These are phyloP conservation scores for Phialophora verrucosa DNA, from an alignment of 2,329 filamentous ascomycete genomes.

Conservation along the genomic window DNA sequence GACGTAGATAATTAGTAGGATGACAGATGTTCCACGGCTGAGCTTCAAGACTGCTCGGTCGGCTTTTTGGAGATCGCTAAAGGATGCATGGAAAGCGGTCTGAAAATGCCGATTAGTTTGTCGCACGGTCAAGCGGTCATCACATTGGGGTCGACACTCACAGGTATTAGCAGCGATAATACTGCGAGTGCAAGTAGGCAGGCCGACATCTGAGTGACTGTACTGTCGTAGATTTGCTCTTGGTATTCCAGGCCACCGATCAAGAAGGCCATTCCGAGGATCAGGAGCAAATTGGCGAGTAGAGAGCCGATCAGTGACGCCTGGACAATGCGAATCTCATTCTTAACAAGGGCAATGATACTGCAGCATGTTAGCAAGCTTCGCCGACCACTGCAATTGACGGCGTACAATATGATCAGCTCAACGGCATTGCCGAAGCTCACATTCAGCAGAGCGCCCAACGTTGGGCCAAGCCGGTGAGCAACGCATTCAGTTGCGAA, in stretches of 20 bases:
- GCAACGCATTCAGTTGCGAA: conserved; percentile 91
- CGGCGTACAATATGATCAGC: conserved; percentile 63
- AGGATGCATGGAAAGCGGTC: conserved; percentile 75
- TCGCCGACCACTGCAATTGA: background rate
- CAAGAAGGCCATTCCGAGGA: conserved; percentile 92
- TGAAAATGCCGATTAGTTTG: conserved; percentile 8
- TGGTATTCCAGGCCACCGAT: conserved; percentile 76
- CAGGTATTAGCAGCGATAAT: conserved; percentile 80
- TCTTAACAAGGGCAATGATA: conserved; percentile 73
- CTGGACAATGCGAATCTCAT: conserved; percentile 83
- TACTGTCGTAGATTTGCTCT: conserved; percentile 90
- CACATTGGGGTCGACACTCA: conserved; percentile 14
- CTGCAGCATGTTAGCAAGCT: conserved; percentile 7
- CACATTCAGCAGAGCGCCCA: conserved; percentile 87
- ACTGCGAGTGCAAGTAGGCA: conserved; percentile 80
- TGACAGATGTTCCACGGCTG: conserved; percentile 64
- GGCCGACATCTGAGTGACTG: conserved; percentile 86
- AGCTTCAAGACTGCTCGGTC: conserved; percentile 37
- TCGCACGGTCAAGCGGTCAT: background rate
- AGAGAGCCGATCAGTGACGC: conserved; percentile 92
- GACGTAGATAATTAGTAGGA: conserved; percentile 81
- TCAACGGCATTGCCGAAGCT: conserved; percentile 92
- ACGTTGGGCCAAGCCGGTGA: conserved; percentile 71
- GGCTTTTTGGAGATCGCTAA: conserved; percentile 44
- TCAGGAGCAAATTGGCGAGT: conserved; percentile 84